Base-by-base conservation (phyloP, 176 grass and related monocot genomes). In the Phragmites australis region DNA sequence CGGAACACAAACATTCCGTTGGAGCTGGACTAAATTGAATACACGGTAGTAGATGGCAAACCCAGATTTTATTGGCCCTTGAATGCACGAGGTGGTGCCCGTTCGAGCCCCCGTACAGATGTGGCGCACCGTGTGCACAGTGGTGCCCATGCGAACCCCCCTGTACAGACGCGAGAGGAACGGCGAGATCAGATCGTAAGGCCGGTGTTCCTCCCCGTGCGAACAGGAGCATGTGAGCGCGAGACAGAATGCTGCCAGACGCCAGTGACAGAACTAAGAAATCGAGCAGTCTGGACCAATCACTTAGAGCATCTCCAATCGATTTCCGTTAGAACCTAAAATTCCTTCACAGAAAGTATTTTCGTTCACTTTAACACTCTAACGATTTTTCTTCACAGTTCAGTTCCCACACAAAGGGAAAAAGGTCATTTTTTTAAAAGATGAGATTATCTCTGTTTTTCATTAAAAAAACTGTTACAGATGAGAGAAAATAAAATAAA, bases 81-180 rank as follows among this genome's bases (percentile, higher is more conserved):
- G 29, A 77, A 77, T 75, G 81, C 69, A n/a, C 18, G 47, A 83
- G 47, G 58, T 64, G 55, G 80, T 51, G 32, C 34, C 34, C 34
- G 34, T 22, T 16, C 46, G 29, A 45, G 11, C 44, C 43, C 4
- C 69, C 69, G 69, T 51, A 51, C 46, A 32, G 69, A 72, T 51
- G 69, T 17, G 46, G 45, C 26, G 69, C 45, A 50, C 45, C 26
- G 19, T 18, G 6, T 18, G 68, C n/a, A n/a, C n/a, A n/a, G 68
- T 19, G 45, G 23, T 25, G 43, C 41, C 74, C 74, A 46, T 21
- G 41, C 69, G 9, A 16, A 6, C n/a, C 37, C 15, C 56, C 25
- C n/a, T n/a, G 57, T 23, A 47, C 56, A 19, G 71, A 21, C 15
- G 50, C 11, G 62, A 18, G 51, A 68, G 62, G 65, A 68, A 68